Base-by-base conservation (phyloP, 768 basidiomycete species). In the Holtermanniella nyarrowii region DNA sequence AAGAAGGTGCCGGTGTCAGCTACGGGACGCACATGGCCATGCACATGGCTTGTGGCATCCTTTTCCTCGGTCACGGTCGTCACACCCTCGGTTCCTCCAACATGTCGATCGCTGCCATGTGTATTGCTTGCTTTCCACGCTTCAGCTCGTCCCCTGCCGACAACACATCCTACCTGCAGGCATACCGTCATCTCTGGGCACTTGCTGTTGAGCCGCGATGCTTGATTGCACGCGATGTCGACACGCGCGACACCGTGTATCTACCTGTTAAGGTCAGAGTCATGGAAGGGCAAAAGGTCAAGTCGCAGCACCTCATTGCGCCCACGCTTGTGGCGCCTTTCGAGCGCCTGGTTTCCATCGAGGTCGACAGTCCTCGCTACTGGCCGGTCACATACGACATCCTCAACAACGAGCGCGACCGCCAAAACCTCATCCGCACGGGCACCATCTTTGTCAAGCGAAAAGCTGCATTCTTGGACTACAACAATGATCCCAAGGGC, bases 181-280 rank as follows among this genome's bases (percentile, higher is more conserved):
- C 90, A 0, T 79, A 91, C 54, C 82, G 95, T 5, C 93, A 97
- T 68, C 73, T 99, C 21, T 99, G 95, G 95, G 89, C 87, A 1
- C 77, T 99, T 42, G 93, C 95, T 1, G 84, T 86, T 4, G 93
- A 99, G 62, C 95, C 95, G 3, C 75, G 93, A 44, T 96, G 93
- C 65, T 76, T 99, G 16, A 79, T 90, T 31, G 87, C 89, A 0
- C 80, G 87, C 25, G 95, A 99, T 60, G 87, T 95, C 25, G 90
- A 96, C 60, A 87, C 86, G 2, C 78, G 79, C 2, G 87, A 95
- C 66, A 82, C 88, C 0, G 87, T 93, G 21, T 93, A 90, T 68
- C 78, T 99, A 0, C 95, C 91, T 0, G 79, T 96, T 63, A 91
- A 89, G 71, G 80, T 96, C 56, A 83, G 81, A 26, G 77, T 86